Percentiles rank a stretch among this genome's conserved stretches.
phyloP scores from a whole-genome alignment of 139 green algal species.

The Coelastrella sp. region DNA sequence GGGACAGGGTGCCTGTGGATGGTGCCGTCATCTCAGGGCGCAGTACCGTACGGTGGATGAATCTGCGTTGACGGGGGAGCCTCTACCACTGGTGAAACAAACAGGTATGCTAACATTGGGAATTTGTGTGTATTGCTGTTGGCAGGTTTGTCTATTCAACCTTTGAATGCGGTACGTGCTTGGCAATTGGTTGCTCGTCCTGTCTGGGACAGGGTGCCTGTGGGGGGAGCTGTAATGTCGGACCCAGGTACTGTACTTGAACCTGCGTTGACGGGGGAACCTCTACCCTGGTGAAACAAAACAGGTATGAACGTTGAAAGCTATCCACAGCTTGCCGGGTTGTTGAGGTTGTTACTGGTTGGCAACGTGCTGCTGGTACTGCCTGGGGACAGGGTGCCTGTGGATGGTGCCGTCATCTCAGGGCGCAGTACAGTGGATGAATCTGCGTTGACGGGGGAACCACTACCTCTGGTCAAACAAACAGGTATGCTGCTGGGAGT shows the following conservation, averaged over 20 bases:
- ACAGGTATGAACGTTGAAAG: no score
- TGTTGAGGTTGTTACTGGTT: no score
- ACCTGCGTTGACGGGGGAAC: no score
- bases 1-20: slow-evolving; percentile 90
- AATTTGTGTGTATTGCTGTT: neutral
- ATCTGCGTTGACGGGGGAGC: slow-evolving; percentile 87
- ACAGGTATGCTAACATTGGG: slow-evolving; percentile 41
- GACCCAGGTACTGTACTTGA: no score
- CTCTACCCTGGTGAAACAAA: no score
- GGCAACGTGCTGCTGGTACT: slow-evolving; percentile 85
- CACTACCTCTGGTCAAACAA: slow-evolving; percentile 83
- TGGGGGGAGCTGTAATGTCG: no score
- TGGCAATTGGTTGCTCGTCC: neutral
- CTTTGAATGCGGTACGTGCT: neutral
- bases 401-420: slow-evolving; percentile 83
- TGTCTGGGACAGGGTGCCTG: no score
- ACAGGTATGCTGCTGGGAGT: slow-evolving; percentile 51
- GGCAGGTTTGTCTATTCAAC: no score
- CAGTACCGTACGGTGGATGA: slow-evolving; percentile 84
- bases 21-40: slow-evolving; percentile 79
- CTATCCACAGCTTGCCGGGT: neutral
- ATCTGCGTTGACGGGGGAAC: slow-evolving; percentile 86
- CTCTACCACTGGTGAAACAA: slow-evolving; percentile 83
- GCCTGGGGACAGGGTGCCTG: slow-evolving; percentile 89
- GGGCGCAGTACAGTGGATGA: slow-evolving; percentile 83